These are phyloP conservation scores for Phytophthora tubulina DNA, from an alignment of 352 stramenopile genomes.

Conservation along the genomic window DNA sequence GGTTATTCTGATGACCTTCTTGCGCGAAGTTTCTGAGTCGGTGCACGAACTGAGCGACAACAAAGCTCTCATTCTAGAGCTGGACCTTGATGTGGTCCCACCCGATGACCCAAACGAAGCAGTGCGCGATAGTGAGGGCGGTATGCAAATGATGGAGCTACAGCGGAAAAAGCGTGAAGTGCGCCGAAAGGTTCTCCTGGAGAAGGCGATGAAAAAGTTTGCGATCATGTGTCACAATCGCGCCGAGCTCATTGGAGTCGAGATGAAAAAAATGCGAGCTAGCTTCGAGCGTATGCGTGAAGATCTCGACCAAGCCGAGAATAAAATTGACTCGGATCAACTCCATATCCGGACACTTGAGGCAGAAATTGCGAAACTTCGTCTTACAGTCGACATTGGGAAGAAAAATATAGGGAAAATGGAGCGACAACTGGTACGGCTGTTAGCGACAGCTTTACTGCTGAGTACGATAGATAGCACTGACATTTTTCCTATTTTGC, in stretches of 20 bases:
- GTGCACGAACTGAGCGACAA: constrained; percentile 66
- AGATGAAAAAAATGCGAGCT: constrained; percentile 66
- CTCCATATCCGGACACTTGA: constrained; percentile 71
- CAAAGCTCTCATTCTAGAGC: constrained; percentile 52
- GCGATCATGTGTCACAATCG: constrained; percentile 68
- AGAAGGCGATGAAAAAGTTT: constrained; percentile 81
- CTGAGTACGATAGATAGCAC: not conserved
- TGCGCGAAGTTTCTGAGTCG: constrained; percentile 65
- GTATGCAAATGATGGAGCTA: constrained; percentile 59
- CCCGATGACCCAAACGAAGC: constrained; percentile 40
- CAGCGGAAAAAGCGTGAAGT: constrained; percentile 80
- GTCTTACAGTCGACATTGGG: constrained; percentile 66
- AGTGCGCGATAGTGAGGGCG: constrained; percentile 14
- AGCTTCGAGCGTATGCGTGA: constrained; percentile 53
- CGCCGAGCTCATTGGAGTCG: constrained; percentile 63
- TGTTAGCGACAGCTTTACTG: not conserved
- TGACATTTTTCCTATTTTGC: constrained; percentile 14
- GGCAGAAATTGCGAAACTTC: constrained; percentile 71
- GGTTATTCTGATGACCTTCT: constrained; percentile 60
- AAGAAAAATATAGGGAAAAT: constrained; percentile 60
- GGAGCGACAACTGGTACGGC: constrained; percentile 60
- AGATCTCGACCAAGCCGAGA: constrained; percentile 71
- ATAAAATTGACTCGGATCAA: constrained; percentile 79
- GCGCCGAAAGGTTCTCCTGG: constrained; percentile 72
- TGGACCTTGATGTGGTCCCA: constrained; percentile 49